Evolutionary conservation across 163 green algal species (phyloP).

Genomic region (Smithsoniella earleae): DNA sequence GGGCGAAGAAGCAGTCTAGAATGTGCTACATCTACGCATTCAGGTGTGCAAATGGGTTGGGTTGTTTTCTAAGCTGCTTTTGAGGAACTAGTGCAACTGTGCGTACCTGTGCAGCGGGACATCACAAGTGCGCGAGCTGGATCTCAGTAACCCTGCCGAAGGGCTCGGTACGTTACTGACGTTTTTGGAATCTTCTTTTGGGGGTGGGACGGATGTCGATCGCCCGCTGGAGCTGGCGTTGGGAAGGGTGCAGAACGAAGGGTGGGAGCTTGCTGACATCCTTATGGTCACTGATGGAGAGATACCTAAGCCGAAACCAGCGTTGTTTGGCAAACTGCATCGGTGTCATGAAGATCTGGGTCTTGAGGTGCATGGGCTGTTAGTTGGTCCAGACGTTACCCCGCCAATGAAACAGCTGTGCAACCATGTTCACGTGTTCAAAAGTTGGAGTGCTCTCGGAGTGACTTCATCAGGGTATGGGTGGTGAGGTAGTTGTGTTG

Average conservation of each 20-base stretch:
- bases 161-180: constrained; percentile 58
- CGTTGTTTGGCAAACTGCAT: constrained; percentile 42
- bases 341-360: constrained; percentile 49
- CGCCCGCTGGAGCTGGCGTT: constrained; percentile 68
- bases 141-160: constrained; percentile 51
- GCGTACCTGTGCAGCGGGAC: constrained; percentile 42
- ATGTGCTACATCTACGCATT: constrained; percentile 84
- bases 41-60: constrained; percentile 43
- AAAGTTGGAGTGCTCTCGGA: constrained; percentile 55
- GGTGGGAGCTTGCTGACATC: constrained; percentile 47
- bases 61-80: too few relatives aligned
- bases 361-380: constrained; percentile 80
- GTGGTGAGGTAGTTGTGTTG: background rate
- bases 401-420: constrained; percentile 68
- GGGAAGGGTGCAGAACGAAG: constrained; percentile 51
- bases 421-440: constrained; percentile 78
- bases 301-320: constrained; percentile 59
- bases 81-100: too few relatives aligned
- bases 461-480: background rate
- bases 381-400: constrained; percentile 58
- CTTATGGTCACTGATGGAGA: constrained; percentile 80
- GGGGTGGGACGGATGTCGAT: constrained; percentile 84
- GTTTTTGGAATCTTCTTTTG: constrained; percentile 72
- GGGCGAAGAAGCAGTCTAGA: constrained; percentile 60
- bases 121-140: constrained; percentile 72